Conservation (phyloP, 1,139 yeast species). For the Tardiomyces blankii region DNA sequence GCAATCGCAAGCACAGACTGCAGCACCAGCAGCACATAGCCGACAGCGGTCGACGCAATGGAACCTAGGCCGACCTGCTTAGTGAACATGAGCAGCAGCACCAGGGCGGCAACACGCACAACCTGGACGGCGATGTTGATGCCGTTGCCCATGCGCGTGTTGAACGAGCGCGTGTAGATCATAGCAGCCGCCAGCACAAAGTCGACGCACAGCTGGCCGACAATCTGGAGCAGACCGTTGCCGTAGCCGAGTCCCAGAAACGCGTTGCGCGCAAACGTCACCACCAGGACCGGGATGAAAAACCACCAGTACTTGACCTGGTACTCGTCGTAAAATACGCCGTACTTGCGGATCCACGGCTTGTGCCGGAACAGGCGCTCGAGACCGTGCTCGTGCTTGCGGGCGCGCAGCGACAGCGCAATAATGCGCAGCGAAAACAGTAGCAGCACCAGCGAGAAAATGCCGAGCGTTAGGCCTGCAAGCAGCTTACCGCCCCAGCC, state of each 20-base stretch:
- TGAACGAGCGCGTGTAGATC: slow-evolving; percentile 19
- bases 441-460: slow-evolving; percentile 17
- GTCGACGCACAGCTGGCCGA: slow-evolving; percentile 23
- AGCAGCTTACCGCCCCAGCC: slow-evolving; percentile 23
- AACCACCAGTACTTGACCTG: slow-evolving; percentile 25
- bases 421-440: slow-evolving; percentile 18
- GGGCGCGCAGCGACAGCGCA: slow-evolving; percentile 17
- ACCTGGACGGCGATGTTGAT: slow-evolving; percentile 21
- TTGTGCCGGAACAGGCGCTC: slow-evolving; percentile 20
- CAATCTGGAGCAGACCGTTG: slow-evolving; percentile 22
- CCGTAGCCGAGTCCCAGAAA: slow-evolving; percentile 25
- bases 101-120: slow-evolving; percentile 19
- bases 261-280: slow-evolving; percentile 22
- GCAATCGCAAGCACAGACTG: slow-evolving; percentile 20
- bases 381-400: slow-evolving; percentile 14
- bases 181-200: slow-evolving; percentile 11
- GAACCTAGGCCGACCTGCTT: slow-evolving; percentile 18
- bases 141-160: slow-evolving; percentile 21
- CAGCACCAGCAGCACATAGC: slow-evolving; percentile 20
- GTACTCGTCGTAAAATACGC: slow-evolving; percentile 25
- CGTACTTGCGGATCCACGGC: slow-evolving; percentile 23
- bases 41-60: slow-evolving; percentile 21
- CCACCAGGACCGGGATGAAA: slow-evolving; percentile 18
- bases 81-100: slow-evolving; percentile 19
- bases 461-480: slow-evolving; percentile 22